Conservation (phyloP, 192 early-diverging fungal genomes). For the Haplosporangium gracile region DNA sequence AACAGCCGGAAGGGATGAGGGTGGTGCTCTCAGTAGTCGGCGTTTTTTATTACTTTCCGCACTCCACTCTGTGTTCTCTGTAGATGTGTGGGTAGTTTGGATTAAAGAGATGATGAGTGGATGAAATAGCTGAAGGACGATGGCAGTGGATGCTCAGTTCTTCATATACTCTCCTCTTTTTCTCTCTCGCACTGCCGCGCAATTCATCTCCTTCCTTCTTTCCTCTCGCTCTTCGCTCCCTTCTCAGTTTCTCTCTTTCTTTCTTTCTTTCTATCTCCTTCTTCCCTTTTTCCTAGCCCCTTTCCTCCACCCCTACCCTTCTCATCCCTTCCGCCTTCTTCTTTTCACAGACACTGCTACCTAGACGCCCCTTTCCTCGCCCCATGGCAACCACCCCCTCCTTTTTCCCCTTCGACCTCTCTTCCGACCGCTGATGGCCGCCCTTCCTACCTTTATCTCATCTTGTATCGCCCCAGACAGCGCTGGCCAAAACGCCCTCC, state of each 20-base stretch:
- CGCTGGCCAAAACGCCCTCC: conserved; percentile 26
- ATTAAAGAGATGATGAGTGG: not conserved
- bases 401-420: not conserved
- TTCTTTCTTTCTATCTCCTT: not conserved
- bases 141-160: not conserved
- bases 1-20: not conserved
- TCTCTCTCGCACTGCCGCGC: not conserved
- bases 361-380: not conserved
- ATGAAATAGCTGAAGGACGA: not conserved
- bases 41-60: too few species aligned
- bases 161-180: not conserved
- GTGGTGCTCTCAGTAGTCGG: not conserved
- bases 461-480: conserved; percentile 44
- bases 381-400: conserved; percentile 13
- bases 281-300: not conserved
- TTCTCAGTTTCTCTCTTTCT: too few species aligned
- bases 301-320: not conserved
- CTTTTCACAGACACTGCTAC: not conserved
- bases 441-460: conserved; percentile 15
- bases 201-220: not conserved
- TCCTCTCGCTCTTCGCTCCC: not conserved
- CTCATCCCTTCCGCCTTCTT: not conserved
- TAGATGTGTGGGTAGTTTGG: too few species aligned
- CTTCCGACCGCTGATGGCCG: conserved; percentile 8
- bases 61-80: too few species aligned